Percentiles rank a stretch among this genome's conserved stretches.
These are phyloP conservation scores for Sphagnum contortum DNA, from an alignment of 225 moss, liverwort and hornwort species.

Conservation along the genomic window DNA sequence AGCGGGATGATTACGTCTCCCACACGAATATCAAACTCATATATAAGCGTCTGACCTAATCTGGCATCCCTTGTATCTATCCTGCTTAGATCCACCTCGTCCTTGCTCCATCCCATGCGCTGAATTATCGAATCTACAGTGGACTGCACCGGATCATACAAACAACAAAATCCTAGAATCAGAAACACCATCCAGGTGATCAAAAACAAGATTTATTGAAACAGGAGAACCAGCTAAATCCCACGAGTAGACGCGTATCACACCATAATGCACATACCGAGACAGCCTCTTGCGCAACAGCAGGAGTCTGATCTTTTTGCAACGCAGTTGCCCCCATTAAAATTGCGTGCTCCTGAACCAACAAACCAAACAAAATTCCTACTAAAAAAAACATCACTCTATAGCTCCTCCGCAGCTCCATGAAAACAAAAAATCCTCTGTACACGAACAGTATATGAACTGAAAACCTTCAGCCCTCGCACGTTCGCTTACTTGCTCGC, in stretches of 20 bases:
- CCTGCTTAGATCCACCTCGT: conserved; percentile 48
- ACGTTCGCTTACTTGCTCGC: too few relatives aligned
- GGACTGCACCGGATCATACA: conserved; percentile 33
- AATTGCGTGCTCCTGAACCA: background rate
- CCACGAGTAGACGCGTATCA: background rate
- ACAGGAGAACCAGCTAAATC: background rate
- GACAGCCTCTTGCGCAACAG: conserved; percentile 39
- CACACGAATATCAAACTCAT: conserved; percentile 79
- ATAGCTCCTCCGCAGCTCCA: conserved; percentile 32
- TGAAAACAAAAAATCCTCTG: background rate
- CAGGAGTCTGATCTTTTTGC: conserved; percentile 31
- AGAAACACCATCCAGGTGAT: background rate
- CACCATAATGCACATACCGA: conserved; percentile 13
- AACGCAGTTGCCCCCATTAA: conserved; percentile 8
- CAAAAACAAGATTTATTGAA: background rate
- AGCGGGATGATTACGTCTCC: conserved; percentile 49
- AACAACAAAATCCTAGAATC: background rate
- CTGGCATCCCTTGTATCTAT: conserved; percentile 83
- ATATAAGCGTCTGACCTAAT: conserved; percentile 71
- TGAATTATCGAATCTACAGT: conserved; percentile 50
- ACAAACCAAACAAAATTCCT: background rate
- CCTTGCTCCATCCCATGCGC: conserved; percentile 54
- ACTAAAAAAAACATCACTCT: conserved; percentile 5
- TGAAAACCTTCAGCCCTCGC: too few relatives aligned
- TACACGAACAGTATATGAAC: too few relatives aligned